Evolutionary conservation across 2,329 filamentous ascomycete species (phyloP).

Genomic region (Rachicladosporium sp.): DNA sequence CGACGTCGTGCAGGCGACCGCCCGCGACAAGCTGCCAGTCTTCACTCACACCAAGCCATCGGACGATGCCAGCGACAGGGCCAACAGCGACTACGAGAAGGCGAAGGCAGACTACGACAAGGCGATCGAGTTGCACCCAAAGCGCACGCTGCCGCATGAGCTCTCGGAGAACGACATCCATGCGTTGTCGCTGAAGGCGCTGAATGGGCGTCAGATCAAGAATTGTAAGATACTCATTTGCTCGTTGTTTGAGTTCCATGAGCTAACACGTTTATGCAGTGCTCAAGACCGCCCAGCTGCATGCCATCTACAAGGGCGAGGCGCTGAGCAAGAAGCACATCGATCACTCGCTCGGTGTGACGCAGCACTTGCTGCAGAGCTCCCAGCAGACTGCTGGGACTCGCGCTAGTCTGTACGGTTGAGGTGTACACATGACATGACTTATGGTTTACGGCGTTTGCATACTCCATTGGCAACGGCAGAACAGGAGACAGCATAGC

Average conservation of each 20-base stretch:
- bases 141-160: conserved; percentile 15
- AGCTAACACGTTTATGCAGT: conserved; percentile 3
- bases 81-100: conserved; percentile 1
- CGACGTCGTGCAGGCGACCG: conserved; percentile 13
- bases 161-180: conserved; percentile 21
- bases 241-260: too few relatives aligned
- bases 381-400: too few relatives aligned
- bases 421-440: too few relatives aligned
- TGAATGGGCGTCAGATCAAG: conserved; percentile 34
- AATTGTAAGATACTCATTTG: conserved; percentile 13
- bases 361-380: conserved; percentile 16
- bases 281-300: conserved; percentile 28
- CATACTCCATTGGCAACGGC: too few relatives aligned
- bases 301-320: conserved; percentile 16
- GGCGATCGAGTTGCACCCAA: conserved; percentile 10
- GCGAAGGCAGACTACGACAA: conserved; percentile 6
- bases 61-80: background rate
- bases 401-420: too few relatives aligned
- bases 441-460: too few relatives aligned
- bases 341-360: conserved; percentile 23
- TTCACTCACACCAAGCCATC: conserved; percentile 5
- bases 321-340: conserved; percentile 19
- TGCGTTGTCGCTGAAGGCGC: conserved; percentile 17
- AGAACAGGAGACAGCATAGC: too few relatives aligned
- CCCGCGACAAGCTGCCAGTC: conserved; percentile 8